Evolutionary conservation across 129 eudicot species (phyloP).

Genomic region (Deinandra increscens): DNA sequence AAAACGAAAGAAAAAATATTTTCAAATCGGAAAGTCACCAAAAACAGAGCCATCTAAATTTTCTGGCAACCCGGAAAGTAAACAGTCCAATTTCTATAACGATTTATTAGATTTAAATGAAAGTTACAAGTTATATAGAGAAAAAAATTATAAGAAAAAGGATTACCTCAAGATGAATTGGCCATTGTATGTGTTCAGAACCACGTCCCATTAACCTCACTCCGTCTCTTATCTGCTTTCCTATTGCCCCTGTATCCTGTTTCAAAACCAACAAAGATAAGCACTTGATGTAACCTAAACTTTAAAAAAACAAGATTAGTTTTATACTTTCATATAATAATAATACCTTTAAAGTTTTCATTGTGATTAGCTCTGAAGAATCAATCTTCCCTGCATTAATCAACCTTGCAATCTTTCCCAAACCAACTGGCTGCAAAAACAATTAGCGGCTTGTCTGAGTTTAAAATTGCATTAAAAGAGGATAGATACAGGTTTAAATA

Average conservation of each 20-base stretch:
- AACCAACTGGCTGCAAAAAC: conserved; percentile 81
- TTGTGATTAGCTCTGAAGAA: conserved; percentile 86
- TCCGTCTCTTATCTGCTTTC: conserved; percentile 92
- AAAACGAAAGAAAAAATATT: neutral
- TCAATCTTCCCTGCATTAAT: conserved; percentile 96
- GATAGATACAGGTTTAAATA: no score
- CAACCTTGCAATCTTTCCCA: conserved; percentile 88
- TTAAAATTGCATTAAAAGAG: no score
- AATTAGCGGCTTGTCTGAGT: neutral
- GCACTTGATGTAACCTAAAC: neutral
- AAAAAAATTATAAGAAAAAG: neutral
- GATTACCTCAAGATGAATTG: conserved; percentile 89
- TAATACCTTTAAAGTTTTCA: conserved; percentile 90
- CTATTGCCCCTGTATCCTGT: conserved; percentile 92
- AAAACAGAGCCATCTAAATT: neutral
- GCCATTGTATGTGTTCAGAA: conserved; percentile 77
- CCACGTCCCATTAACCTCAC: conserved; percentile 98
- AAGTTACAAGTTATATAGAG: neutral
- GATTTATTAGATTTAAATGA: neutral
- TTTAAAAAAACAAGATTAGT: neutral
- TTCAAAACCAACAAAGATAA: neutral
- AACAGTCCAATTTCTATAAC: neutral
- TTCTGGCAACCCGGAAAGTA: neutral
- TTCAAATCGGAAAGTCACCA: neutral
- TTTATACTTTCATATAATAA: no score